Percentiles rank a stretch among this genome's conserved stretches.
These are phyloP conservation scores for Rubia occidens DNA, from an alignment of 305 asterid species.

Conservation along the genomic window DNA sequence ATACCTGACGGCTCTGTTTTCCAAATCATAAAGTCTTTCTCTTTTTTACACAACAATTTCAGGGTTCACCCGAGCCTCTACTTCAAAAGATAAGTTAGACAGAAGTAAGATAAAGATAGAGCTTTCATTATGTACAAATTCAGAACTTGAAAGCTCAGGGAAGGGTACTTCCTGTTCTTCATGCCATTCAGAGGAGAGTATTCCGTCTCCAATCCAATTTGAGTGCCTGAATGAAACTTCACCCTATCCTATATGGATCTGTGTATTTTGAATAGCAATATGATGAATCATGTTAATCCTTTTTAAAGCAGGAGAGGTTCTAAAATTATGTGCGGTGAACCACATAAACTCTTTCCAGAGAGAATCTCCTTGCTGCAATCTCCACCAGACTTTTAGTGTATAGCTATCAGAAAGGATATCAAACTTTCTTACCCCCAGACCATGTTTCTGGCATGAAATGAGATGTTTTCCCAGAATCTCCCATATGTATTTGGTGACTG, in stretches of 20 bases:
- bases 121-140: not conserved
- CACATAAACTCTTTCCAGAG: not conserved
- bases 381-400: not conserved
- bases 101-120: not conserved
- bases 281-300: not conserved
- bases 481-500: not conserved
- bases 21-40: not conserved
- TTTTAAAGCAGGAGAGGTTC: not conserved
- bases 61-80: not conserved
- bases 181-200: not conserved
- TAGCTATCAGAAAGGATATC: not conserved
- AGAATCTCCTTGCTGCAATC: not conserved
- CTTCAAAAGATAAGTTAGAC: not conserved
- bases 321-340: too few relatives aligned
- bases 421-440: not conserved
- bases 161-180: not conserved
- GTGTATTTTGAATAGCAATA: not conserved
- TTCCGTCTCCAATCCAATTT: not conserved
- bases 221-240: not conserved
- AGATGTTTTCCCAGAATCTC: not conserved
- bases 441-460: not conserved
- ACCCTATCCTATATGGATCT: not conserved
- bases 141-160: not conserved
- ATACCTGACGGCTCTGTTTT: not conserved
- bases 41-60: not conserved